Evolutionary conservation across 441 rosid genomes (phyloP), one percentile per base, ranked within the genome.

Genomic region (Lepidium campestre): DNA sequence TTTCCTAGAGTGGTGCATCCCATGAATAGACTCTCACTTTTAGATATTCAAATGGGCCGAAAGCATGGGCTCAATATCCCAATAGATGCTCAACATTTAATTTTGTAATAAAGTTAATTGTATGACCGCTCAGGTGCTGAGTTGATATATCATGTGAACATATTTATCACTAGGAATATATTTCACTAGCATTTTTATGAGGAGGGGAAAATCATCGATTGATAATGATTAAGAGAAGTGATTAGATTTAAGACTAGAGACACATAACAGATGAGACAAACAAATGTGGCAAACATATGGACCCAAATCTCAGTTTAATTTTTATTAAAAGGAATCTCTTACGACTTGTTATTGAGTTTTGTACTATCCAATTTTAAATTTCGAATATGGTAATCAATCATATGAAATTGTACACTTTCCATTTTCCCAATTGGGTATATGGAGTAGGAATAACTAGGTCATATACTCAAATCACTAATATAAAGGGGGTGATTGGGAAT

Each of bases 351-450:
- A 46, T 60, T 68, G 68, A 40, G 31, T 54, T 57, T 48, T n/a
- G n/a, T n/a, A n/a, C n/a, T n/a, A n/a, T n/a, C n/a, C n/a, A n/a
- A n/a, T n/a, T n/a, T n/a, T n/a, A n/a, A n/a, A n/a, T n/a, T 58
- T 65, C 40, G 34, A 72, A 57, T 15, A 48, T 49, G 44, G 42
- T 35, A 58, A 44, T n/a, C n/a, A n/a, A n/a, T 74, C 25, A 19
- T 70, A 47, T 58, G 40, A 48, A 75, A 49, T 45, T 35, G 55
- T 66, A 72, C 57, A n/a, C n/a, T n/a, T n/a, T n/a, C n/a, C n/a
- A 71, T 79, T 79, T 86, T 79, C 90, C 92, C 9, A 77, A 83
- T 77, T 74, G 71, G 76, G 88, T 64, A 86, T 68, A 84, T 79
- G 85, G 77, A 88, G 91, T 80, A 80, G 56, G 84, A 79, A 80